Evolutionary conservation across 768 basidiomycete species (phyloP), one percentile per base, ranked within the genome.

Genomic region (Mycena vulgaris): DNA sequence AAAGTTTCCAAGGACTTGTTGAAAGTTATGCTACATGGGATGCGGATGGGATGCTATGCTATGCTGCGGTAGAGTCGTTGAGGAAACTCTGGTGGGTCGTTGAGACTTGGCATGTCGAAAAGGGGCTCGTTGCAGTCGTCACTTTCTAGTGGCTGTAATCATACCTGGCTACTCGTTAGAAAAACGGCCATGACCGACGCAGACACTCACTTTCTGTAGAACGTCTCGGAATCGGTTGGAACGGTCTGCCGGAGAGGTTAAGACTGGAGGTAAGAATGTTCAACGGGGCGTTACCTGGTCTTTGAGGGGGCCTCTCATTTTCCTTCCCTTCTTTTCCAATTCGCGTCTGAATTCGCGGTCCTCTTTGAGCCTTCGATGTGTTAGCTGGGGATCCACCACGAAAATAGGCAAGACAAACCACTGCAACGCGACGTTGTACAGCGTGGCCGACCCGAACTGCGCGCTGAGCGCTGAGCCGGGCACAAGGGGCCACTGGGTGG

Each of bases 181-280:
- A 6, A 35, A 33, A 39, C 17, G 7, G 2, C 3, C 1, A 53
- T 14, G 16, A 58, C 16, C 35, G 25, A n/a, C 59, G 31, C 7
- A 28, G n/a, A 25, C 39, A 75, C 91, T 60, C 73, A 94, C 95
- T 94, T 95, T 75, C 83, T 89, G 79, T 95, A 97, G 77, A 97
- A 97, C 1, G 86, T 88, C 79, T 96, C 95, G 10, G 93, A 93
- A 75, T 95, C 92, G 9, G 89, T 86, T 21, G 94, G 91, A 30
- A 89, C 84, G 8, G 78, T 80, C 90, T 93, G 74, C 69, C 35
- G 61, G 72, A 61, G 48, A 21, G 42, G 19, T 56, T 16, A 40
- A 61, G 13, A 42, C 21, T 52, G 6, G 39, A 49, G 75, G 37
- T 62, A 64, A 71, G 59, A 40, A 30, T 25, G 33, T 16, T 25